Evolutionary conservation across 192 early-diverging fungal species (phyloP), one percentile per base, ranked within the genome.

Genomic region (Endogone sp.): DNA sequence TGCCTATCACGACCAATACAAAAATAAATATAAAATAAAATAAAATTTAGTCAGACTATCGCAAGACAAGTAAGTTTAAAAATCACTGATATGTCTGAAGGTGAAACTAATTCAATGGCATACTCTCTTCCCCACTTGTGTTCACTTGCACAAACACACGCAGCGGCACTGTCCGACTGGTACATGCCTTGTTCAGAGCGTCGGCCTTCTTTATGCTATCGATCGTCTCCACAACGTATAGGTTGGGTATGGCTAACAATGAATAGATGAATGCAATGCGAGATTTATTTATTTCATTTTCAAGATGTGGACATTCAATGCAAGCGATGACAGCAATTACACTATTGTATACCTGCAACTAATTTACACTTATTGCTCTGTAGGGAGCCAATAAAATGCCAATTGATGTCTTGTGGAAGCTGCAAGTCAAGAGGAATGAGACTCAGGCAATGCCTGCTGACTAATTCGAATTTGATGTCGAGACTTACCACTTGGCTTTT

Each of bases 361-460:
- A 79, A 67, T 72, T 97, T 98, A 81, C 93, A 94, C 73, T 99
- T 99, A 89, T 99, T 99, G 75, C 89, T 92, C 76, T 99, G 97
- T n/a, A 99, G 76, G 8, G 88, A 79, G 8, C 95, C 97, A 66
- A 97, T 97, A 77, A 98, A 99, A 77, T 99, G 97, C 97, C 97
- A 99, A 65, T 88, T 65, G 70, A 99, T 97, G 81, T 97, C 95
- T 16, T 70, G 31, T 29, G 96, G 95, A 21, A 98, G 79, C 86
- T 83, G 68, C 20, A 80, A 74, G 29, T n/a, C n/a, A n/a, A n/a
- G n/a, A n/a, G n/a, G n/a, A n/a, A n/a, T n/a, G n/a, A n/a, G n/a
- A n/a, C n/a, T n/a, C n/a, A n/a, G n/a, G n/a, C n/a, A n/a, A n/a
- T n/a, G n/a, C n/a, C n/a, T n/a, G n/a, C n/a, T n/a, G n/a, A n/a